Conservation (phyloP, 2,329 filamentous ascomycete species). For the Nemania diffusa region DNA sequence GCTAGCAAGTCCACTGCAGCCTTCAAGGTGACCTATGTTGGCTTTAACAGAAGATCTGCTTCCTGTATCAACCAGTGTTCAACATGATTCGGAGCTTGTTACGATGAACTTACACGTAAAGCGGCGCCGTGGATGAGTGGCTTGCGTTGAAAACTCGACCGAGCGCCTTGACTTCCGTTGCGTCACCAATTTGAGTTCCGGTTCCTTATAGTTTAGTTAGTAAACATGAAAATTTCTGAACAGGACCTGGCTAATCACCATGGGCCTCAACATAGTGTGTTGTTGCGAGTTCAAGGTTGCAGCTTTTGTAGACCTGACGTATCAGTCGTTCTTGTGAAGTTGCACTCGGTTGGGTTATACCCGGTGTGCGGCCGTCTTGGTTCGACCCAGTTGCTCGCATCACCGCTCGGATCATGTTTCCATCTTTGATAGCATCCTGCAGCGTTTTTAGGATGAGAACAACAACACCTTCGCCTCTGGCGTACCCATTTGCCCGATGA, state of each 20-base stretch:
- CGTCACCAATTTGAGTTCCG: background rate
- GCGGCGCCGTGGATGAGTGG: too few species aligned
- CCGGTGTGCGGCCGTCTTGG: constrained; percentile 1
- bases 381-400: constrained; percentile 47
- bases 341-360: background rate
- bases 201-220: too few species aligned
- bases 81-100: background rate
- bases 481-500: constrained; percentile 58
- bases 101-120: too few species aligned
- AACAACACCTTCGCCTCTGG: constrained; percentile 58
- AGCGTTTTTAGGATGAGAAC: constrained; percentile 49
- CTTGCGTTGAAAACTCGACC: background rate
- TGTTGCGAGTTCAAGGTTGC: background rate
- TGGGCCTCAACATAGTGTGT: background rate
- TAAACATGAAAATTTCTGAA: too few species aligned
- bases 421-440: constrained; percentile 53
- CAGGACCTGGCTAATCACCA: too few species aligned
- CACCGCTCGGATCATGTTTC: constrained; percentile 49
- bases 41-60: constrained; percentile 2
- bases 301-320: background rate
- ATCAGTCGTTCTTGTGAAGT: background rate
- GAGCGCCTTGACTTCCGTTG: background rate
- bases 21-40: constrained; percentile 27
- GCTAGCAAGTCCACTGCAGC: constrained; percentile 25
- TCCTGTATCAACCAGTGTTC: background rate